Base-by-base conservation (phyloP, 352 stramenopile genomes). In the Globisporangium barbulae region DNA sequence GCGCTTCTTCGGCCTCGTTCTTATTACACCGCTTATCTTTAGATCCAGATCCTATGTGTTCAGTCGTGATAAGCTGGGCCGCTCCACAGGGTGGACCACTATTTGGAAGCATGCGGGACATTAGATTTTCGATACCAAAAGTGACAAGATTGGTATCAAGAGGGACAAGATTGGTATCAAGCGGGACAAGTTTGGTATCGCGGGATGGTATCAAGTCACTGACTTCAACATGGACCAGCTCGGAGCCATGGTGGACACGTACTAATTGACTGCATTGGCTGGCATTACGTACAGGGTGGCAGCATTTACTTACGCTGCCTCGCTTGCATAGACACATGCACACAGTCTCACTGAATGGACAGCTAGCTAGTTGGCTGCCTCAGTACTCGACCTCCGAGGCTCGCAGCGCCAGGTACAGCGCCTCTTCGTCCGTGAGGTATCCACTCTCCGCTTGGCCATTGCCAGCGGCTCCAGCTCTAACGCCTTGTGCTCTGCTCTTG, bases 361-460 rank as follows among this genome's bases (percentile, higher is more conserved):
- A 17, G 19, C 4, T 22, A 15, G 22, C 13, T n/a, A 10, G n/a
- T 12, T 21, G 8, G 28, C 7, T 28, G 9, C 13, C 39, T 47
- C 17, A 69, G 7, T 69, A 69, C 56, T 69, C 63, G 56, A 69
- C 50, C 21, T 69, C 63, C 8, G 63, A 69, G n/a, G 63, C 57
- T 41, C 57, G 63, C 7, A 69, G 52, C 48, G 63, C 63, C 49
- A 69, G 19, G 41, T 64, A 69, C 63, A 69, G 31, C 57, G 63
- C 63, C 35, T 69, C 63, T 41, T 69, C 56, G 30, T 69, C 63
- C 39, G 63, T 64, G 39, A 69, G 57, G 63, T 64, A 69, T 10
- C 63, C 63, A 37, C 52, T 66, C 3, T 44, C 63, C 15, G 30
- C 48, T 31, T 60, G 59, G 1, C 35, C 53, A 33, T 15, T 15